Conservation (phyloP, 2,329 filamentous ascomycete genomes). For the Hymenoscyphus linearis region DNA sequence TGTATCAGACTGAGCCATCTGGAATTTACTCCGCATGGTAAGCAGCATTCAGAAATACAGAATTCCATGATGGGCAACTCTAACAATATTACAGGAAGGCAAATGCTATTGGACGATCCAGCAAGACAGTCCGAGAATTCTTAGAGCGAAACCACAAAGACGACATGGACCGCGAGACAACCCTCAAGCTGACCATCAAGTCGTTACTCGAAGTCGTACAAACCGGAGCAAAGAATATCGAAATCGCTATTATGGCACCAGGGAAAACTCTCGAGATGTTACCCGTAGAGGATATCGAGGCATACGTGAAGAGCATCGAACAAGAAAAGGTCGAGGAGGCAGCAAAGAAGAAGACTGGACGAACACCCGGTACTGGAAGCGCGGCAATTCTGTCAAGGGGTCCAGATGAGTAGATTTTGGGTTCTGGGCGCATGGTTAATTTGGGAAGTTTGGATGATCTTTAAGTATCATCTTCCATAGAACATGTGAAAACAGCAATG, state of each 20-base stretch:
- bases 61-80: not conserved
- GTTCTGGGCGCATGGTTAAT: slow-evolving; percentile 2
- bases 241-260: slow-evolving; percentile 96
- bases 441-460: slow-evolving; percentile 13
- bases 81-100: slow-evolving; percentile 69
- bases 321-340: slow-evolving; percentile 99
- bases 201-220: slow-evolving; percentile 96
- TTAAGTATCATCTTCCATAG: slow-evolving; percentile 21
- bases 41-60: slow-evolving; percentile 28
- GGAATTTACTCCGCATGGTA: slow-evolving; percentile 99
- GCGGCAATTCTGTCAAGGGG: slow-evolving; percentile 69
- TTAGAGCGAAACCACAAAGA: slow-evolving; percentile 98
- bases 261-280: slow-evolving; percentile 90
- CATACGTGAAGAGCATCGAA: slow-evolving; percentile 97
- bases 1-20: slow-evolving; percentile 99
- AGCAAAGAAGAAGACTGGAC: slow-evolving; percentile 88
- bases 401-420: slow-evolving; percentile 33
- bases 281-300: slow-evolving; percentile 91
- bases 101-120: slow-evolving; percentile 95
- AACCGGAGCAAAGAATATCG: slow-evolving; percentile 98
- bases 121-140: slow-evolving; percentile 98
- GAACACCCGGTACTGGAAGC: slow-evolving; percentile 62
- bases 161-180: slow-evolving; percentile 92
- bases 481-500: slow-evolving; percentile 32
- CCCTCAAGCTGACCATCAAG: slow-evolving; percentile 96